phyloP scores from a whole-genome alignment of 106 monocot genomes.

The Allium fistulosum region DNA sequence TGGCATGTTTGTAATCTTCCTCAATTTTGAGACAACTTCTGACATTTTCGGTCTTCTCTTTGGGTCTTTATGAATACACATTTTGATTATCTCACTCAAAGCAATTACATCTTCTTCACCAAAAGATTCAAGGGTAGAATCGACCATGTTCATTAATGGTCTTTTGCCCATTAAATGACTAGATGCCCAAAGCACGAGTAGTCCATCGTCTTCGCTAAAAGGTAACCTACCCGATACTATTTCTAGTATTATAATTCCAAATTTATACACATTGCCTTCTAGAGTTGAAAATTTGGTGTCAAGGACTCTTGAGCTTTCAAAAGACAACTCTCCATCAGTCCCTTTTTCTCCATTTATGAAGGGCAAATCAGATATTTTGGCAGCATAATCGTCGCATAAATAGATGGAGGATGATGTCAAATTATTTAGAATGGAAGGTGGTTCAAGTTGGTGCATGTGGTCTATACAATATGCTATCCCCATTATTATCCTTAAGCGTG shows the following conservation, averaged over 20 bases:
- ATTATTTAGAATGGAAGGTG: conserved; percentile 22
- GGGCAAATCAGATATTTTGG: conserved; percentile 58
- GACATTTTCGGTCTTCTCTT: conserved; percentile 40
- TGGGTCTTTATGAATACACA: conserved; percentile 33
- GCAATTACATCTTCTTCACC: conserved; percentile 29
- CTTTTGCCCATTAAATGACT: conserved; percentile 46
- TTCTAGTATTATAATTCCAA: conserved; percentile 67
- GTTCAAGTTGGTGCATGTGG: conserved; percentile 36
- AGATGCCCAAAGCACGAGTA: conserved; percentile 69
- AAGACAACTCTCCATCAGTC: neutral
- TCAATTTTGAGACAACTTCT: conserved; percentile 34
- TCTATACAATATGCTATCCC: conserved; percentile 58
- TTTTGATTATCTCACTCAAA: conserved; percentile 35
- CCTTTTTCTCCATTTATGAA: conserved; percentile 33
- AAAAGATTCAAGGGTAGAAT: conserved; percentile 32
- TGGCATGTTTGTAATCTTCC: conserved; percentile 33
- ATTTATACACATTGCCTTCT: conserved; percentile 53
- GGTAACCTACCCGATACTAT: conserved; percentile 69
- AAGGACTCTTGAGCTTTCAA: conserved; percentile 2
- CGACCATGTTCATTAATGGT: conserved; percentile 49
- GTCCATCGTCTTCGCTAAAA: conserved; percentile 52
- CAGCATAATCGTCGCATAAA: conserved; percentile 60
- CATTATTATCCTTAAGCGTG: conserved; percentile 44
- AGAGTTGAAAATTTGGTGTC: conserved; percentile 4
- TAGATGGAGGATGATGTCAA: conserved; percentile 21